Evolutionary conservation across 208 protist species (phyloP).

Genomic region (Leptomonas seymouri): DNA sequence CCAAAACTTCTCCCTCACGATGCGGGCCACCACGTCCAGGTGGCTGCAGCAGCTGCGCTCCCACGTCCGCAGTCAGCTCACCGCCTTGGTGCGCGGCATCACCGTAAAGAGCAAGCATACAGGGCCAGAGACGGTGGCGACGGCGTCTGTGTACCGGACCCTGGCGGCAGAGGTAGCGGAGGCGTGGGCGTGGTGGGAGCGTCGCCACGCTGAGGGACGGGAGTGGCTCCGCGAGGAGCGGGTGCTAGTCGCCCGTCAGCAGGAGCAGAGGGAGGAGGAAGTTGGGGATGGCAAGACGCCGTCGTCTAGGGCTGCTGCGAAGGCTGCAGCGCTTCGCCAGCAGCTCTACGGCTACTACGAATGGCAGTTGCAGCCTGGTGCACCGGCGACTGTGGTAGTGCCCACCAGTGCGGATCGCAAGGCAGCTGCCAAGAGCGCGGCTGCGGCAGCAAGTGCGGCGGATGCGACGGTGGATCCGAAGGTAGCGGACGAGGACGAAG

Average conservation of each 20-base stretch:
- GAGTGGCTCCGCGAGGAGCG: slow-evolving; percentile 87
- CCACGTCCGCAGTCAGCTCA: slow-evolving; percentile 43
- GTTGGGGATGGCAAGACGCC: background rate
- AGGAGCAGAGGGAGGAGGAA: background rate
- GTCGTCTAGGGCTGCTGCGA: background rate
- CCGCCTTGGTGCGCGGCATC: slow-evolving; percentile 29
- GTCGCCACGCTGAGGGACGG: slow-evolving; percentile 38
- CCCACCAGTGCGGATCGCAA: slow-evolving; percentile 14
- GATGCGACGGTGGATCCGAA: slow-evolving; percentile 3
- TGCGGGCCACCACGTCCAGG: slow-evolving; percentile 66
- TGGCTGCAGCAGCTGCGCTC: slow-evolving; percentile 74
- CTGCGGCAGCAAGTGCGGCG: background rate
- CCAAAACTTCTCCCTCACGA: slow-evolving; percentile 50
- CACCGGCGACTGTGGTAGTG: slow-evolving; percentile 7
- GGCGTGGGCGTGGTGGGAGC: slow-evolving; percentile 82
- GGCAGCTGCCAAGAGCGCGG: slow-evolving; percentile 20
- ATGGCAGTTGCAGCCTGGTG: slow-evolving; percentile 26
- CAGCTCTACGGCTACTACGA: slow-evolving; percentile 47
- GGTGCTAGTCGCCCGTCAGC: slow-evolving; percentile 10
- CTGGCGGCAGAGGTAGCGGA: slow-evolving; percentile 41
- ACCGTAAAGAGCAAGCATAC: too few species aligned
- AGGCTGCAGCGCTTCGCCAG: slow-evolving; percentile 15
- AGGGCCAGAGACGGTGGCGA: background rate
- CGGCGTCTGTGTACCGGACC: background rate
- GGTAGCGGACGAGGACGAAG: slow-evolving; percentile 12